Evolutionary conservation across 345 rosid genomes (phyloP), one percentile per base, ranked within the genome.

Genomic region (Psidium guajava): DNA sequence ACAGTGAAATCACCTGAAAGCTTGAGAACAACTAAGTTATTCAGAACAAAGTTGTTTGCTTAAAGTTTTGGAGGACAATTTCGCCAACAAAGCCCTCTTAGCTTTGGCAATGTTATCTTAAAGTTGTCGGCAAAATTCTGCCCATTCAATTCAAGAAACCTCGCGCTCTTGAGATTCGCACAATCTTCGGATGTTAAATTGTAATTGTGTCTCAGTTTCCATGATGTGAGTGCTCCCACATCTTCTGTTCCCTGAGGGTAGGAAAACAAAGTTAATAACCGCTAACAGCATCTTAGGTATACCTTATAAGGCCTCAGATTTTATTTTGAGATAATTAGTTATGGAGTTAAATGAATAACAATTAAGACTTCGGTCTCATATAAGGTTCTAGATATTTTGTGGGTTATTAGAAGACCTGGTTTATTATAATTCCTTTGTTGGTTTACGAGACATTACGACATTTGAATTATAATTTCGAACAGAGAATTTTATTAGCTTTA

Each of bases 221-320:
- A 6, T n/a, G 4, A 13, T 0, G 4, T 2, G 20, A 59, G 9
- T 27, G 10, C 73, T 27, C 0, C 8, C 0, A 1, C 74, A 28
- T 28, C 3, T 27, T 61, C 21, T 27, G 2, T 6, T 28, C 74
- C 74, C 21, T 61, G 74, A 15, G 2, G 0, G 54, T 53, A 61
- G 16, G 20, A 15, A 27, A 28, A 61, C 27, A 1, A 5, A 53
- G 54, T 52, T 14, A 12, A 52, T 52, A 52, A 3, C 16, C 54
- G 13, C 16, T 52, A 52, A 52, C 54, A 52, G 16, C 15, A 52
- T 12, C 54, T 52, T 52, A 52, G 54, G 54, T 52, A 52, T 52
- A 14, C 54, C 54, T 52, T 52, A 12, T 52, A 52, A 12, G 14
- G 16, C 5, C 54, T 52, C 54, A 27, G 28, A 59, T 59, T n/a